A percentile compares a stretch with the other conserved stretches of the same genome.
Conservation (phyloP, 305 asterid species). For the Solanum hybrid region DNA sequence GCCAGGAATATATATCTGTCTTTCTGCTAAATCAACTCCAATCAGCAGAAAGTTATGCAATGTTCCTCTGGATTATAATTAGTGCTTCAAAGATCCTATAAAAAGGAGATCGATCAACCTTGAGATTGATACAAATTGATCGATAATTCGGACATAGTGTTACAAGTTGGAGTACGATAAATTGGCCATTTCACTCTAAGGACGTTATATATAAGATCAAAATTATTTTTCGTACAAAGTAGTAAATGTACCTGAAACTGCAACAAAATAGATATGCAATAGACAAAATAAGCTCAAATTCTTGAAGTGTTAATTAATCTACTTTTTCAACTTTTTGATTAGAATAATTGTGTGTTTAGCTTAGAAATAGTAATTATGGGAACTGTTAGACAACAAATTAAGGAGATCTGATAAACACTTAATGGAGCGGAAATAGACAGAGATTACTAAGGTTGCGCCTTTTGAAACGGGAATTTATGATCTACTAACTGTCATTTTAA, state of each 20-base stretch:
- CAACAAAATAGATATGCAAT: background rate
- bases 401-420: background rate
- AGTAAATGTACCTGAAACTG: background rate
- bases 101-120: background rate
- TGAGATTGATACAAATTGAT: background rate
- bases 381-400: background rate
- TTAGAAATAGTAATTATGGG: conserved; percentile 1
- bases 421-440: background rate
- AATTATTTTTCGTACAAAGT: background rate
- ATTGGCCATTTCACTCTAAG: background rate
- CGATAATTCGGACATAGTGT: background rate
- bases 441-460: conserved; percentile 2
- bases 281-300: background rate
- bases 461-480: conserved; percentile 2
- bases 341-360: background rate
- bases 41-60: background rate
- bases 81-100: background rate
- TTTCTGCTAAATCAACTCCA: background rate
- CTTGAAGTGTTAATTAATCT: background rate
- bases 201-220: background rate
- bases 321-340: background rate
- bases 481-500: background rate
- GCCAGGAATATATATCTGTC: background rate
- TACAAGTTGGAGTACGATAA: background rate
- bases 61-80: background rate